Base-by-base conservation (phyloP, 2,329 filamentous ascomycete species). In the Fusarium beomiforme region DNA sequence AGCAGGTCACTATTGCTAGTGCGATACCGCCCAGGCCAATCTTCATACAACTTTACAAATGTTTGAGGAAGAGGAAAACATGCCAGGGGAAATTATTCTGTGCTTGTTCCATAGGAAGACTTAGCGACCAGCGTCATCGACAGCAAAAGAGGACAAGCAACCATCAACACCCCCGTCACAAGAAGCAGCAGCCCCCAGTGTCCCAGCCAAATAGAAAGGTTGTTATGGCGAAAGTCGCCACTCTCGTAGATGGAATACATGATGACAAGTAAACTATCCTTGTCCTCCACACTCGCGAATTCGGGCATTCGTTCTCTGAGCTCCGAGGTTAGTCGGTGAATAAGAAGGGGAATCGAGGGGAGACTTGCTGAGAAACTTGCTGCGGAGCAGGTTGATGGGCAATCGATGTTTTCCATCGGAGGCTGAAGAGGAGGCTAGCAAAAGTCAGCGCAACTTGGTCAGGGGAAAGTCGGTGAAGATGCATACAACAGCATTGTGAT, bases 11-110 rank as follows among this genome's bases (percentile, higher is more conserved):
- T 29, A 5, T 21, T 41, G 13, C 34, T 39, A 17, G 19, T 34
- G 1, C 13, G 23, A 29, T 21, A 2, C n/a, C 3, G 1, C 10
- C 14, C 6, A 16, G 4, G 12, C 2, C 10, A 50, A n/a, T 6
- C 6, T 12, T 34, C 21, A 21, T 4, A 24, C 2, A 8, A 34
- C 12, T 8, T 29, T 29, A 29, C 29, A 29, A 29, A n/a, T 12
- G 11, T 6, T 6, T 24, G 21, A 1, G 10, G n/a, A 24, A 50
- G 46, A 19, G 16, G 19, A 8, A 4, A 33, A 24, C 5, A 6
- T 29, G 2, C 19, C 16, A 6, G 5, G 6, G 12, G 14, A 8
- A 34, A 19, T 8, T 11, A 24, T n/a, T 29, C 21, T 2, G 3
- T 5, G 12, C 7, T 11, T 39, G 26, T 7, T 23, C 12, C 21